Evolutionary conservation across 768 basidiomycete genomes (phyloP), one percentile per base, ranked within the genome.

Genomic region (Mycena maculata): DNA sequence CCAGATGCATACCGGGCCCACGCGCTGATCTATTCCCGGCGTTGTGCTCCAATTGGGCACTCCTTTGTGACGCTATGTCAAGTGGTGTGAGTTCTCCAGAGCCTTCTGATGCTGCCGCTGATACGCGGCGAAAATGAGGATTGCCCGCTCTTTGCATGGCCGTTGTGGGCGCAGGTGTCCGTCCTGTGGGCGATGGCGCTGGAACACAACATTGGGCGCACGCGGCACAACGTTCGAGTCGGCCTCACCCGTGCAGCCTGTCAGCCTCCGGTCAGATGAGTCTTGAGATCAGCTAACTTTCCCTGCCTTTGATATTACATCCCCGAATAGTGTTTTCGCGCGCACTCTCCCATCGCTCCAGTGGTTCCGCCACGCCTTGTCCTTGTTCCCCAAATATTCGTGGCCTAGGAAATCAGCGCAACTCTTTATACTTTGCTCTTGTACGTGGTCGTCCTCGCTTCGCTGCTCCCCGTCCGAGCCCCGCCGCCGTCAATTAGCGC

Each of bases 101-200:
- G 23, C 45, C 45, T 50, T 22, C 5, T 27, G n/a, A n/a, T n/a
- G n/a, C n/a, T n/a, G n/a, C n/a, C n/a, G 3, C 23, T 64, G 54
- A 64, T 64, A 57, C 63, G 54, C 63, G 62, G 63, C 23, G 36
- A 55, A 64, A 57, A 56, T 39, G 54, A 64, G 48, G 53, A 27
- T 57, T 27, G 18, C 41, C 10, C 25, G 55, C 27, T 44, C 39
- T 30, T 57, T 57, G 36, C 44, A 31, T 10, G 28, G 60, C 18
- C 42, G 44, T 44, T 45, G 63, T 58, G 55, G 47, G 63, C 33
- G 56, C 31, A 2, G 3, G 9, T 16, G n/a, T 44, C 63, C 48
- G 23, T 36, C 36, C 20, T 23, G 11, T 20, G 27, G 25, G 16
- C 59, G 48, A 33, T 39, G 8, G 16, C 39, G 25, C 38, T 57